Evolutionary conservation across 257 asterid genomes (phyloP).

Genomic region (Forsythia viridissima): DNA sequence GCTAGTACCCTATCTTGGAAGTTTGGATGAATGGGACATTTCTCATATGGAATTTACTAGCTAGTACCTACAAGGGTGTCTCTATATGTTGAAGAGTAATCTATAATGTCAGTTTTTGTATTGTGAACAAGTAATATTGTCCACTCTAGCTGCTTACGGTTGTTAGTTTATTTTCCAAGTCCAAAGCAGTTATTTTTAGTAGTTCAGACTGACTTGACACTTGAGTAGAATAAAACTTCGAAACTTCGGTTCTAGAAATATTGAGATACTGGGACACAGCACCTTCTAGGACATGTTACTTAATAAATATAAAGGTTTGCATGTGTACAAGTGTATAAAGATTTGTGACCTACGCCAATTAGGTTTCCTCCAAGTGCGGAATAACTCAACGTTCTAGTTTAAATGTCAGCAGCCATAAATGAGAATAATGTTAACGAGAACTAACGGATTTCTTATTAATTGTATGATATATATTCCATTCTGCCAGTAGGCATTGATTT

Average conservation of each 20-base stretch:
- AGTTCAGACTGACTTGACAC: not conserved
- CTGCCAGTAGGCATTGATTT: not conserved
- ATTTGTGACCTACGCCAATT: not conserved
- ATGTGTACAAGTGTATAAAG: not conserved
- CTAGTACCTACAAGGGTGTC: not conserved
- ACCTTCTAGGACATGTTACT: not conserved
- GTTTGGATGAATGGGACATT: slow-evolving; percentile 1
- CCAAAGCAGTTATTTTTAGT: not conserved
- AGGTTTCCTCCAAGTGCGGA: not conserved
- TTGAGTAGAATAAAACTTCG: not conserved
- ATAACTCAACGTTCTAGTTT: not conserved
- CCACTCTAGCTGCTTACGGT: not conserved
- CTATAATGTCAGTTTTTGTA: not conserved
- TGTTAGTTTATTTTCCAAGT: not conserved
- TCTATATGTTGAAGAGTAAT: not conserved
- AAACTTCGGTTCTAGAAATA: not conserved
- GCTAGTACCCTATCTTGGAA: slow-evolving; percentile 11
- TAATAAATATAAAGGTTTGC: not conserved
- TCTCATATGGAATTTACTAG: not conserved
- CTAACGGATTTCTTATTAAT: too few species aligned
- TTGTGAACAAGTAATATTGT: not conserved
- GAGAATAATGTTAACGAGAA: not conserved
- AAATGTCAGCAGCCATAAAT: not conserved
- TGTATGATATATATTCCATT: not conserved
- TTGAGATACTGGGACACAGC: not conserved